phyloP scores from a whole-genome alignment of 2,329 filamentous ascomycete genomes.

The Stagonosporopsis tanaceti region DNA sequence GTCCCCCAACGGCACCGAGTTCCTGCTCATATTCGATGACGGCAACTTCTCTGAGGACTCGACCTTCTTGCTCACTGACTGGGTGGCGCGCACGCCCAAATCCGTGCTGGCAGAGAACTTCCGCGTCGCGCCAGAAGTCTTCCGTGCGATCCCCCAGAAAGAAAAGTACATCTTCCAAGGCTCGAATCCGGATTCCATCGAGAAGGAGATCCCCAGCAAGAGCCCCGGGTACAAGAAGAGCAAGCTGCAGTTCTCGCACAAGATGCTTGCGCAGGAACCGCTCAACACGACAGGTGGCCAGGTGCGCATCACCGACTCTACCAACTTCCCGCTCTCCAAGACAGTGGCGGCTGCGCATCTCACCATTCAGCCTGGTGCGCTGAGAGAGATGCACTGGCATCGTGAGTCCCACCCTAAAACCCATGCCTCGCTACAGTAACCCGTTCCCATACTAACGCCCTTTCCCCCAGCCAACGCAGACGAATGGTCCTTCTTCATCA shows the following conservation, averaged over 20 bases:
- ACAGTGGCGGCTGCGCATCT: conserved; percentile 77
- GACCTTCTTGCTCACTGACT: conserved; percentile 77
- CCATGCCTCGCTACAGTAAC: too few species aligned
- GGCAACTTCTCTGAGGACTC: conserved; percentile 69
- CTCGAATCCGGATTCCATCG: conserved; percentile 68
- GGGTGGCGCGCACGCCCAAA: conserved; percentile 76
- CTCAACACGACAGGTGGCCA: conserved; percentile 72
- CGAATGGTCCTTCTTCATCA: conserved; percentile 83
- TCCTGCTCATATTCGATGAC: conserved; percentile 69
- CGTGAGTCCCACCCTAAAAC: conserved; percentile 41
- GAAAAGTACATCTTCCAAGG: conserved; percentile 83
- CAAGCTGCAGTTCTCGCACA: conserved; percentile 73
- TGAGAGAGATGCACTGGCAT: conserved; percentile 86
- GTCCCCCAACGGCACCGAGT: conserved; percentile 70
- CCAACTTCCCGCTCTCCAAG: conserved; percentile 76
- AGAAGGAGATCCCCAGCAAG: conserved; percentile 67
- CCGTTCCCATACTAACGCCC: neutral
- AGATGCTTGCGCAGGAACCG: conserved; percentile 74
- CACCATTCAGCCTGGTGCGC: conserved; percentile 73
- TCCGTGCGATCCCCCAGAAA: conserved; percentile 69
- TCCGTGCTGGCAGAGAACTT: conserved; percentile 79
- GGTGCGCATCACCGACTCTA: conserved; percentile 78
- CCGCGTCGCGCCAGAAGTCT: conserved; percentile 73
- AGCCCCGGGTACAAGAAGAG: conserved; percentile 71
- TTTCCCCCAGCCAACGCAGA: conserved; percentile 64